A percentile compares a stretch with the other conserved stretches of the same genome.
These are phyloP conservation scores for Phytophthora podocarpi DNA, from an alignment of 352 stramenopile species.

Conservation along the genomic window DNA sequence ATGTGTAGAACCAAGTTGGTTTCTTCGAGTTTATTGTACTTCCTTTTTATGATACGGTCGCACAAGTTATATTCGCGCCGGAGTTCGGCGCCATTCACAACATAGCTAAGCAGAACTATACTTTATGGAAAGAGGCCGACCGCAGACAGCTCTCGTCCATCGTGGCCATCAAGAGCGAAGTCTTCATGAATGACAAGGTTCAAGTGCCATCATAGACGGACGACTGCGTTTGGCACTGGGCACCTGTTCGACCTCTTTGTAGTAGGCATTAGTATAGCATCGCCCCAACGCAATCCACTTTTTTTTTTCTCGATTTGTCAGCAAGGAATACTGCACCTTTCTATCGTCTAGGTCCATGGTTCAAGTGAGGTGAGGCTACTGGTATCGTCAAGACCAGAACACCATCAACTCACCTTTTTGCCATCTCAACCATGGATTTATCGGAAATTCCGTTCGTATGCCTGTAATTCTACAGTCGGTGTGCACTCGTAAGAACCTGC, in stretches of 20 bases:
- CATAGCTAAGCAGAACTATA: conserved; percentile 87
- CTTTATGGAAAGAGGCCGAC: conserved; percentile 84
- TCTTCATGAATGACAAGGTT: conserved; percentile 76
- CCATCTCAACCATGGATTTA: no score
- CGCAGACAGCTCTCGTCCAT: conserved; percentile 82
- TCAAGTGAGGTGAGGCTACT: no score
- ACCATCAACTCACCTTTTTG: no score
- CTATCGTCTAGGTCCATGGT: no score
- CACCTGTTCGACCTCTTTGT: conserved; percentile 35
- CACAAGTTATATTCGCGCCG: conserved; percentile 75
- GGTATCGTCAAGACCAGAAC: no score
- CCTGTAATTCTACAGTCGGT: no score
- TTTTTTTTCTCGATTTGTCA: no score
- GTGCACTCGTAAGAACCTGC: no score
- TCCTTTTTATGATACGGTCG: conserved; percentile 81
- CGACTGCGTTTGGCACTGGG: conserved; percentile 25
- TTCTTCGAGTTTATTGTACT: conserved; percentile 89
- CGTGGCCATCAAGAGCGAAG: conserved; percentile 76
- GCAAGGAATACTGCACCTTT: no score
- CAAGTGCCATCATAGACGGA: conserved; percentile 50
- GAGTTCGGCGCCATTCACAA: conserved; percentile 76
- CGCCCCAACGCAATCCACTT: conserved; percentile 34
- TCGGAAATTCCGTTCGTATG: no score
- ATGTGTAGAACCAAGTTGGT: conserved; percentile 77
- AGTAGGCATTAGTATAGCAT: conserved; percentile 39